Evolutionary conservation across 148 eudicot genomes (phyloP).

Genomic region (Drosera capensis): DNA sequence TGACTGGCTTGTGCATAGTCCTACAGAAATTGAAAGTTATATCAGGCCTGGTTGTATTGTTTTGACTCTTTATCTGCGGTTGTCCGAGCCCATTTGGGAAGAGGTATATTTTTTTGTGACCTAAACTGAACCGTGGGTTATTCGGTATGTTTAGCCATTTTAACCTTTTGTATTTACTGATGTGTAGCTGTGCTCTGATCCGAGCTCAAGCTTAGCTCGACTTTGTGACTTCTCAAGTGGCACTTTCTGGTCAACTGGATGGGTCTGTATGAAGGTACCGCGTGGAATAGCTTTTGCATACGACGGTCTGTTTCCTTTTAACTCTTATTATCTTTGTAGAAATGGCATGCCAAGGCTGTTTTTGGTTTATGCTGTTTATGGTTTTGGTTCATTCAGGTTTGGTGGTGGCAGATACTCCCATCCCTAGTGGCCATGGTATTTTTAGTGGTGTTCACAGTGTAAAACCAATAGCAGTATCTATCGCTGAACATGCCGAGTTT

Average conservation of each 20-base stretch:
- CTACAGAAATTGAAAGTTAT: conserved; percentile 78
- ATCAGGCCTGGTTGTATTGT: conserved; percentile 83
- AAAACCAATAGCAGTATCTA: conserved; percentile 63
- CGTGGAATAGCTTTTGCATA: conserved; percentile 47
- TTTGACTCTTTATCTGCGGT: conserved; percentile 53
- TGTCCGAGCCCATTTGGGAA: conserved; percentile 57
- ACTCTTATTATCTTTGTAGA: neutral
- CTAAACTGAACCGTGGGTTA: neutral
- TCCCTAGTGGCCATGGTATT: conserved; percentile 22
- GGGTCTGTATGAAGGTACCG: conserved; percentile 58
- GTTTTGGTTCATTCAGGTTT: conserved; percentile 30
- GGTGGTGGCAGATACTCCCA: conserved; percentile 44
- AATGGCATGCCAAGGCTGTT: neutral
- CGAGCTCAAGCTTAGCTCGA: conserved; percentile 38
- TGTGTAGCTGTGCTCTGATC: conserved; percentile 42
- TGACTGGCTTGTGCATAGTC: conserved; percentile 79
- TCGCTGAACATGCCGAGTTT: conserved; percentile 43
- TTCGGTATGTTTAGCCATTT: neutral
- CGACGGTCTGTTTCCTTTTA: conserved; percentile 37
- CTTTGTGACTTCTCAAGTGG: conserved; percentile 44
- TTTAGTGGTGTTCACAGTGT: conserved; percentile 38
- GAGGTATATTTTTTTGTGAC: conserved; percentile 27
- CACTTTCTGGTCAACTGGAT: conserved; percentile 75
- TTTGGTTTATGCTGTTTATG: neutral
- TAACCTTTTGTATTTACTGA: conserved; percentile 4